phyloP scores from a whole-genome alignment of 805 yeast genomes.

The Schizosaccharomyces cryophilus region DNA sequence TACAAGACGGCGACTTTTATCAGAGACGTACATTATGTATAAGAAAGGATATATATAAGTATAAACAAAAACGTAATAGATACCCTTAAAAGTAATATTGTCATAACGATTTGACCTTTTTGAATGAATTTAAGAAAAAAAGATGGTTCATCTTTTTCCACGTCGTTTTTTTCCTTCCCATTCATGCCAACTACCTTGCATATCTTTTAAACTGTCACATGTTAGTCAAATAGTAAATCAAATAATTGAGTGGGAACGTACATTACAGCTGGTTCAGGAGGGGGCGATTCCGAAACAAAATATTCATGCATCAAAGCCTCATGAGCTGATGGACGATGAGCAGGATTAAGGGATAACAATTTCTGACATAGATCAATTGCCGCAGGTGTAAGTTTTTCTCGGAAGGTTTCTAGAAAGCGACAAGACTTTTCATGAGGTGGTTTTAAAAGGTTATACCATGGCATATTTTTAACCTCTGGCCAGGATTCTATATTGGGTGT shows the following conservation, averaged over 20 bases:
- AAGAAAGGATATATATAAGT: too few species aligned
- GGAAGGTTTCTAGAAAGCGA: conserved; percentile 21
- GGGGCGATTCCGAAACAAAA: conserved; percentile 40
- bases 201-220: conserved; percentile 18
- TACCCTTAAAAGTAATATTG: too few species aligned
- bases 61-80: too few species aligned
- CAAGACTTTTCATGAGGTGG: conserved; percentile 21
- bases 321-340: conserved; percentile 36
- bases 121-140: too few species aligned
- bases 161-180: conserved; percentile 65
- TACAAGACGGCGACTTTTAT: too few species aligned
- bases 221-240: neutral
- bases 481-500: conserved; percentile 50
- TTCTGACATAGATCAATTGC: conserved; percentile 36
- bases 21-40: too few species aligned
- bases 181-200: conserved; percentile 85
- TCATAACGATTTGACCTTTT: too few species aligned
- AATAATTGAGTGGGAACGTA: conserved; percentile 1
- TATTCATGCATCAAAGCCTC: conserved; percentile 49
- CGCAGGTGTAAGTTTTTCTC: conserved; percentile 19
- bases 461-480: conserved; percentile 57
- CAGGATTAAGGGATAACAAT: conserved; percentile 47
- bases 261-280: conserved; percentile 30
- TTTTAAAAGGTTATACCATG: conserved; percentile 76
- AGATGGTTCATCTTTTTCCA: conserved; percentile 13